These are phyloP conservation scores for Wickerhamomyces chaumierensis DNA, from an alignment of 805 yeast species.

Conservation along the genomic window DNA sequence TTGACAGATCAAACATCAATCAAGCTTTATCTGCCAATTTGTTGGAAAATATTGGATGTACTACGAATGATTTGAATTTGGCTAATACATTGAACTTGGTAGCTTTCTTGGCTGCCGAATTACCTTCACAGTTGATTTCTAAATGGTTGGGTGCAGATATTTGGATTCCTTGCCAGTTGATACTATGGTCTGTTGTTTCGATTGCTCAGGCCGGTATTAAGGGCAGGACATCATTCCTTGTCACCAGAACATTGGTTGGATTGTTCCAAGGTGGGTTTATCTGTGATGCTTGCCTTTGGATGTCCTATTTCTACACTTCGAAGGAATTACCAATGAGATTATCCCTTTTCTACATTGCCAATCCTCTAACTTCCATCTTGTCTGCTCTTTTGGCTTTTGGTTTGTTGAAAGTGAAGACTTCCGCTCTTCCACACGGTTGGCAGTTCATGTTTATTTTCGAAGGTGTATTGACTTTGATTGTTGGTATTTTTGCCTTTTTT, in stretches of 20 bases:
- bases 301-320: constrained; percentile 54
- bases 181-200: constrained; percentile 46
- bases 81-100: constrained; percentile 46
- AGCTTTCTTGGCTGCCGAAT: constrained; percentile 43
- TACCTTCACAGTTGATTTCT: constrained; percentile 58
- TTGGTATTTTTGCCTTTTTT: constrained; percentile 37
- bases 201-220: constrained; percentile 36
- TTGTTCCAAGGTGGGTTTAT: constrained; percentile 61
- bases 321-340: constrained; percentile 47
- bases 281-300: constrained; percentile 51
- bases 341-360: constrained; percentile 49
- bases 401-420: constrained; percentile 37
- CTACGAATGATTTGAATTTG: constrained; percentile 46
- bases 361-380: constrained; percentile 33
- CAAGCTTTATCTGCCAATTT: constrained; percentile 48
- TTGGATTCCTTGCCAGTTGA: constrained; percentile 50
- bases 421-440: constrained; percentile 42
- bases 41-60: constrained; percentile 25
- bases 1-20: constrained; percentile 45
- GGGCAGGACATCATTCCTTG: constrained; percentile 30
- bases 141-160: constrained; percentile 51
- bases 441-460: constrained; percentile 56
- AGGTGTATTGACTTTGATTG: constrained; percentile 41
- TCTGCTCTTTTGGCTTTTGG: constrained; percentile 44
- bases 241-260: constrained; percentile 42